A percentile compares a stretch with the other conserved stretches of the same genome.
These are phyloP conservation scores for Hemisphaericaspora xylofermentans DNA, from an alignment of 1,139 yeast species.

Conservation along the genomic window DNA sequence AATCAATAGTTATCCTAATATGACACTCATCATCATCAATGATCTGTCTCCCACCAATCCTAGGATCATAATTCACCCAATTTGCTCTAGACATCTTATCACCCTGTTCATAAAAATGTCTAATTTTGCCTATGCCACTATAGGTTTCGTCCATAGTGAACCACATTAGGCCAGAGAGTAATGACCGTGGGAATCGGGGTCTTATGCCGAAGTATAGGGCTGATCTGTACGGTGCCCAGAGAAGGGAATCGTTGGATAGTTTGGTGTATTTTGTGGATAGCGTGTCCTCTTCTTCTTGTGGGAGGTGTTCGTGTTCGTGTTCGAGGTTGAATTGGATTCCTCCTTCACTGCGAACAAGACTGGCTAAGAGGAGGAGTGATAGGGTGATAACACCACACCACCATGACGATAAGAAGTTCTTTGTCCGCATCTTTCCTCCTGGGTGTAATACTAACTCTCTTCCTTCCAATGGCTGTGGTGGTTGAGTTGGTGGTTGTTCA, in stretches of 20 bases:
- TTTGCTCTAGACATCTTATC: constrained; percentile 77
- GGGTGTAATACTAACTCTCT: too few relatives aligned
- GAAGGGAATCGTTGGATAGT: constrained; percentile 34
- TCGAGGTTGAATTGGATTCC: constrained; percentile 9
- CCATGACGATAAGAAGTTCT: too few relatives aligned
- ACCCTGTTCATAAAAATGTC: constrained; percentile 78
- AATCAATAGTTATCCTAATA: constrained; percentile 64
- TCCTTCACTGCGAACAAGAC: too few relatives aligned
- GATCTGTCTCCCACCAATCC: constrained; percentile 80
- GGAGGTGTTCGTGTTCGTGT: constrained; percentile 1
- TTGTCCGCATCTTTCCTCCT: too few relatives aligned
- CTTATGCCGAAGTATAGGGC: constrained; percentile 82
- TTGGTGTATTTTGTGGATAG: constrained; percentile 20
- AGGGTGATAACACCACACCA: too few relatives aligned
- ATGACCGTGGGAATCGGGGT: constrained; percentile 76
- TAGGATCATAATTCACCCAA: constrained; percentile 85
- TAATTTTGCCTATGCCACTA: constrained; percentile 56
- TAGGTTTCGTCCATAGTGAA: constrained; percentile 64
- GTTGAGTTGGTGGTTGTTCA: too few relatives aligned
- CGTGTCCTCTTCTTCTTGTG: not conserved
- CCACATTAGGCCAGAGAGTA: constrained; percentile 89
- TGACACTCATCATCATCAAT: constrained; percentile 68
- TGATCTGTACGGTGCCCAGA: constrained; percentile 95
- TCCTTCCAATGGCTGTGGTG: too few relatives aligned
- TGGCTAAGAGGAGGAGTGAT: too few relatives aligned